Conservation (phyloP, 345 rosid genomes). For the Bruguiera parviflora region DNA sequence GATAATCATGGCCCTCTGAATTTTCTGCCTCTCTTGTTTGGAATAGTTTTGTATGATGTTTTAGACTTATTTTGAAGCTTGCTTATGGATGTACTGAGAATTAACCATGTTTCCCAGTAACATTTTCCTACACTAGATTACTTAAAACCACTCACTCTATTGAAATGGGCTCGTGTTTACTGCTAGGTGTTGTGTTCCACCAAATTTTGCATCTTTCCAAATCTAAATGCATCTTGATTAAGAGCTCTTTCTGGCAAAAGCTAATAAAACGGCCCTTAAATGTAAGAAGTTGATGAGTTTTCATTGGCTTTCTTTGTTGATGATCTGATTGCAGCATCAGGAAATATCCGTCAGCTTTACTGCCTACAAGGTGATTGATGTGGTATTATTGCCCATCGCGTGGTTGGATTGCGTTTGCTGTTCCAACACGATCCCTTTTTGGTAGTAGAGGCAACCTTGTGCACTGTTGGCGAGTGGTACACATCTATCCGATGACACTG, state of each 20-base stretch:
- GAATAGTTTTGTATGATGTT: not conserved
- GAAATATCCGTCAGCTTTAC: constrained; percentile 97
- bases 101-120: too few species aligned
- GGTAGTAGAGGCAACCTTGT: constrained; percentile 16
- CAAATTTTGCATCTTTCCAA: not conserved
- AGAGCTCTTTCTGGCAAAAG: not conserved
- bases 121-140: too few species aligned
- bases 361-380: constrained; percentile 87
- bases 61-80: not conserved
- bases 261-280: not conserved
- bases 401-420: constrained; percentile 10
- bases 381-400: not conserved
- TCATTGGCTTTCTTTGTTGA: not conserved
- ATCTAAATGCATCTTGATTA: not conserved
- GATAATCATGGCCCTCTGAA: not conserved
- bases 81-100: too few species aligned
- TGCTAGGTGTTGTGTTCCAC: too few species aligned
- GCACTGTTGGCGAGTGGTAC: constrained; percentile 8
- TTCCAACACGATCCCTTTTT: constrained; percentile 3
- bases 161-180: too few species aligned
- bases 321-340: constrained; percentile 59
- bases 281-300: not conserved
- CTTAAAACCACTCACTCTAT: too few species aligned
- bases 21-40: not conserved
- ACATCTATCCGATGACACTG: constrained; percentile 13